A percentile compares a stretch with the other conserved stretches of the same genome.
phyloP scores from a whole-genome alignment of 1,139 yeast species.

The Candida sp. region DNA sequence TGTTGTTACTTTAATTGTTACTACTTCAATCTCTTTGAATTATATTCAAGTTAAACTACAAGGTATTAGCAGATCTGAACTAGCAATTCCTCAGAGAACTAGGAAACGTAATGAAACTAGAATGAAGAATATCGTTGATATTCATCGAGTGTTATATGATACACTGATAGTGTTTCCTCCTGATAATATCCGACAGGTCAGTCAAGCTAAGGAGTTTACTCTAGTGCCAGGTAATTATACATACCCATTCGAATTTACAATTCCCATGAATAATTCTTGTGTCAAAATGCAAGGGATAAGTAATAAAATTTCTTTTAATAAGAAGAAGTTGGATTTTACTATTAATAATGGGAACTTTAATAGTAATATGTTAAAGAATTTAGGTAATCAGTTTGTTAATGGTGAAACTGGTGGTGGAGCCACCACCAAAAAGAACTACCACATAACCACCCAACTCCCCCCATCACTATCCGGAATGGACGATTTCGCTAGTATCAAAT shows the following conservation, averaged over 20 bases:
- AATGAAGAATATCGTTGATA: constrained; percentile 29
- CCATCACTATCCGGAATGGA: constrained; percentile 53
- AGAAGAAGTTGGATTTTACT: constrained; percentile 26
- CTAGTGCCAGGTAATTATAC: constrained; percentile 57
- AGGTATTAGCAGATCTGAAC: constrained; percentile 46
- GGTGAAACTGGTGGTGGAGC: too few relatives aligned
- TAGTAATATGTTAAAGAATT: constrained; percentile 15
- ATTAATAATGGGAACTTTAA: constrained; percentile 36
- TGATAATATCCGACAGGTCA: constrained; percentile 44
- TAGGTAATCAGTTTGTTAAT: constrained; percentile 12
- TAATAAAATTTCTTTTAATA: constrained; percentile 34
- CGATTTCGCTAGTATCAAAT: constrained; percentile 44
- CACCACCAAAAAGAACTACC: constrained; percentile 26
- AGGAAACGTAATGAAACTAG: constrained; percentile 13
- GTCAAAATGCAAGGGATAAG: constrained; percentile 40
- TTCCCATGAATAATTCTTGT: constrained; percentile 54
- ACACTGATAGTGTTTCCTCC: constrained; percentile 62
- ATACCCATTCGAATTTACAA: constrained; percentile 53
- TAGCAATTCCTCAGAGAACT: constrained; percentile 22
- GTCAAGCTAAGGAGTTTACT: constrained; percentile 52
- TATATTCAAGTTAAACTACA: constrained; percentile 58
- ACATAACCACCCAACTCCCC: constrained; percentile 46
- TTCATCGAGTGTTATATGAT: constrained; percentile 56
- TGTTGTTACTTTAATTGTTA: constrained; percentile 37
- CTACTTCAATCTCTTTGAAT: constrained; percentile 45